These are phyloP conservation scores for Flaveria robusta DNA, from an alignment of 129 eudicot genomes.

Conservation along the genomic window DNA sequence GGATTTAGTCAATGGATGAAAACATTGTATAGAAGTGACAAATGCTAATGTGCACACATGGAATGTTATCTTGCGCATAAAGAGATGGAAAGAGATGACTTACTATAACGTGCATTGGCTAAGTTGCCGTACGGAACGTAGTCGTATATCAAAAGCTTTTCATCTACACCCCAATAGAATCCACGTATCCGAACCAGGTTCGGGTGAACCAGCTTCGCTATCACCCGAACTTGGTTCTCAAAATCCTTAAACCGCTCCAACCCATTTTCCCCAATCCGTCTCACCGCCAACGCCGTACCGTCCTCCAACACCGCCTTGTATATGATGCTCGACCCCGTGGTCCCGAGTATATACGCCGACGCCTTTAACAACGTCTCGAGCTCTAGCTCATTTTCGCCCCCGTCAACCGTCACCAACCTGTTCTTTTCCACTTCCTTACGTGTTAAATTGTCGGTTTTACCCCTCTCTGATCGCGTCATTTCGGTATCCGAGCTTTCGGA, in stretches of 20 bases:
- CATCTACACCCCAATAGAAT: slow-evolving; percentile 91
- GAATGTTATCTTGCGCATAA: slow-evolving; percentile 30
- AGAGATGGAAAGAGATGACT: slow-evolving; percentile 35
- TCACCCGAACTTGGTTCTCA: slow-evolving; percentile 69
- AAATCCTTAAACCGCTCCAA: slow-evolving; percentile 86
- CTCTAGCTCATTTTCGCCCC: slow-evolving; percentile 77
- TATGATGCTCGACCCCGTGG: slow-evolving; percentile 78
- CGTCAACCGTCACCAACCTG: slow-evolving; percentile 79
- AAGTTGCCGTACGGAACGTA: slow-evolving; percentile 93
- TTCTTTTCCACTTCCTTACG: slow-evolving; percentile 37
- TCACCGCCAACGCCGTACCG: slow-evolving; percentile 71
- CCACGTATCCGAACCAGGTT: slow-evolving; percentile 86
- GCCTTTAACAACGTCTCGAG: slow-evolving; percentile 81
- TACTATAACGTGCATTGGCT: slow-evolving; percentile 84
- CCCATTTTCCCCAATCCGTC: slow-evolving; percentile 79
- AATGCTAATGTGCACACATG: slow-evolving; percentile 18
- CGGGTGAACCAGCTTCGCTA: slow-evolving; percentile 83
- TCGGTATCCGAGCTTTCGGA: slow-evolving; percentile 47
- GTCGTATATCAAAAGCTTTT: slow-evolving; percentile 90
- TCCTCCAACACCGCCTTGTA: slow-evolving; percentile 94
- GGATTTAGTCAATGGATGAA: not conserved
- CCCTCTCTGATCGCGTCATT: slow-evolving; percentile 1
- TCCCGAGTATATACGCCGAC: slow-evolving; percentile 87
- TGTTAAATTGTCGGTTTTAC: slow-evolving; percentile 7
- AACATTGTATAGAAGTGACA: not conserved